Evolutionary conservation across 345 rosid species (phyloP), one percentile per base, ranked within the genome.

Genomic region (Syzygium oleosum): DNA sequence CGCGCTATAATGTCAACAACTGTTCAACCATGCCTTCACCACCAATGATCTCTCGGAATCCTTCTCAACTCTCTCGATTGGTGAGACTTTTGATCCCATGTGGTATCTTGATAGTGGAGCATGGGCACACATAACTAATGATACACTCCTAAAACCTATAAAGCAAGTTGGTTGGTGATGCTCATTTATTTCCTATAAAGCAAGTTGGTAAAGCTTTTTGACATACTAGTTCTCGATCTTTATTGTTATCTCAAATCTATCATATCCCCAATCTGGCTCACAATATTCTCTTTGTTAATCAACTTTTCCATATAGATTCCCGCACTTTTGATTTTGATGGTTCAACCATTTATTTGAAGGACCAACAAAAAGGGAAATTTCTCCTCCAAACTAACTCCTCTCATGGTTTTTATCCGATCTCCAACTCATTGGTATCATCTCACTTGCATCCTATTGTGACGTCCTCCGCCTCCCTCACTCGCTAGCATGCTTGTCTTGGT

Each of bases 1-100:
- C 16, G 0, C 17, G 1, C 16, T 6, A n/a, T 13, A 27, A 61
- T 61, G 34, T 13, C 15, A 25, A 58, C 0, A 58, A 58, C 1
- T 3, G 25, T 58, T 23, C 7, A 58, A 25, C 65, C 65, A 25
- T 11, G 29, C 14, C 65, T 58, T 58, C 29, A 58, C 65, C 12
- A 58, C 12, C 38, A 34, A 34, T 58, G 29, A 58, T 25, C 65
- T 58, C 65, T 25, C 7, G 0, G 3, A 58, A 12, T 59, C 31
- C 31, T 59, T 59, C 68, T 27, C 31, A 59, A 27, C 13, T 59
- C 31, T 27, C 17, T 12, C 0, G 31, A 31, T 2, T 27, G 17
- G 31, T 14, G 13, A 27, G 31, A 59, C 68, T 59, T 59, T 0
- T 27, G 9, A 59, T 27, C 68, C 31, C 4, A 25, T 59, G 8